Percentiles rank a stretch among this genome's conserved stretches.
Evolutionary conservation across 805 yeast species (phyloP).

Genomic region (Monosporozyma yasuniensis): DNA sequence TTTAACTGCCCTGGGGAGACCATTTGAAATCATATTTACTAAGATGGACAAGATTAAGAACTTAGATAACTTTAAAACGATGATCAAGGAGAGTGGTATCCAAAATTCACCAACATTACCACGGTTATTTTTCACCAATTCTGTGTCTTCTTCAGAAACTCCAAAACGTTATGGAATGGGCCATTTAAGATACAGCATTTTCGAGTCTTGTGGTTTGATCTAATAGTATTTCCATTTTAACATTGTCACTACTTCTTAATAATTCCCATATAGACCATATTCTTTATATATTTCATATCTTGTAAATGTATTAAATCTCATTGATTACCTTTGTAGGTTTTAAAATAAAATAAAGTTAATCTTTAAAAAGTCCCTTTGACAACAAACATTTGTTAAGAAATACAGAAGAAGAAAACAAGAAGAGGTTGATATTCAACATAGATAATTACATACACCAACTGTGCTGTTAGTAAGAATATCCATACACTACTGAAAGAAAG

Average conservation of each 20-base stretch:
- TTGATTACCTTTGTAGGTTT: background rate
- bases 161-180: conserved; percentile 43
- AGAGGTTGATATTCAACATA: background rate
- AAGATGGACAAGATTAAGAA: conserved; percentile 54
- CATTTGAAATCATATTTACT: conserved; percentile 69
- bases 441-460: background rate
- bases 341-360: background rate
- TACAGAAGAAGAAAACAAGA: background rate
- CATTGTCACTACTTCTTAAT: background rate
- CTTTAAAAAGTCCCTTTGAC: background rate
- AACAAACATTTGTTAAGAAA: background rate
- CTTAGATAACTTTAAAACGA: conserved; percentile 32
- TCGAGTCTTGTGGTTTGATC: conserved; percentile 51
- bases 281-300: background rate
- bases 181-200: conserved; percentile 41
- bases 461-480: background rate
- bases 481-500: background rate
- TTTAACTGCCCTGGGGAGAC: conserved; percentile 46
- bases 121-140: conserved; percentile 44
- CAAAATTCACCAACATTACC: conserved; percentile 36
- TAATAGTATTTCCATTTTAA: background rate
- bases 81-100: conserved; percentile 33
- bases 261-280: background rate
- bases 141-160: conserved; percentile 31
- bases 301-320: background rate